Percentiles rank a stretch among this genome's conserved stretches.
Conservation (phyloP, 2,329 filamentous ascomycete species). For the Teratosphaeriaceae sp. region DNA sequence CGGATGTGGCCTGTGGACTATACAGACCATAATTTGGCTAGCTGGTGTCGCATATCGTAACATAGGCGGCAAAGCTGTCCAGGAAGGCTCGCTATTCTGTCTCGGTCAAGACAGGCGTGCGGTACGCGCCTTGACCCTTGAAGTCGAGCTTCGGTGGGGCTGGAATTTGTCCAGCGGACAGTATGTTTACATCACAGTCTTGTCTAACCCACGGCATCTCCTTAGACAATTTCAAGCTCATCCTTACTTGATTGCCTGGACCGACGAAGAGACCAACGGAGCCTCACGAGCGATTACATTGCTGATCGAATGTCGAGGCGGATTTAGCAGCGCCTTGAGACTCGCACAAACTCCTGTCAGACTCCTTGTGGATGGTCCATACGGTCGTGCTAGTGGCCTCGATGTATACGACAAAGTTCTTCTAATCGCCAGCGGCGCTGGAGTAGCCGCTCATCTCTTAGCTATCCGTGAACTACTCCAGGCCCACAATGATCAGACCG, state of each 20-base stretch:
- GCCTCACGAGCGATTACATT: slow-evolving; percentile 1
- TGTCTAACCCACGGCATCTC: not conserved
- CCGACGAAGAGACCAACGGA: not conserved
- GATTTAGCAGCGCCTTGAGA: slow-evolving; percentile 6
- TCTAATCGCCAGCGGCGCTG: slow-evolving; percentile 7
- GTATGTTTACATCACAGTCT: slow-evolving; percentile 9
- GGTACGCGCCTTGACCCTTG: not conserved
- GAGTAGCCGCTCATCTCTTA: slow-evolving; percentile 9
- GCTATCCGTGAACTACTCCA: slow-evolving; percentile 5
- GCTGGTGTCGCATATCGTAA: not conserved
- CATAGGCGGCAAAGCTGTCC: not conserved
- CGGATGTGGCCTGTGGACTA: not conserved
- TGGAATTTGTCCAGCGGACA: slow-evolving; percentile 5
- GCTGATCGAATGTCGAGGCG: slow-evolving; percentile 3
- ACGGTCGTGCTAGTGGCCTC: slow-evolving; percentile 1
- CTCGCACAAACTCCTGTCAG: not conserved
- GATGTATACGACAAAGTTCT: slow-evolving; percentile 7
- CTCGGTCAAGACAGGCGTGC: not conserved
- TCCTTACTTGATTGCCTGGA: slow-evolving; percentile 9
- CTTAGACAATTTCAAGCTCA: slow-evolving; percentile 3
- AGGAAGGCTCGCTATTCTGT: not conserved
- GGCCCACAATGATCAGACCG: slow-evolving; percentile 5
- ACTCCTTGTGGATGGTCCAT: slow-evolving; percentile 8
- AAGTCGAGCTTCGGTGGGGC: slow-evolving; percentile 1
- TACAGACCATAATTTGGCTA: not conserved